phyloP scores from a whole-genome alignment of 257 asterid species.

The Petunia secreta region DNA sequence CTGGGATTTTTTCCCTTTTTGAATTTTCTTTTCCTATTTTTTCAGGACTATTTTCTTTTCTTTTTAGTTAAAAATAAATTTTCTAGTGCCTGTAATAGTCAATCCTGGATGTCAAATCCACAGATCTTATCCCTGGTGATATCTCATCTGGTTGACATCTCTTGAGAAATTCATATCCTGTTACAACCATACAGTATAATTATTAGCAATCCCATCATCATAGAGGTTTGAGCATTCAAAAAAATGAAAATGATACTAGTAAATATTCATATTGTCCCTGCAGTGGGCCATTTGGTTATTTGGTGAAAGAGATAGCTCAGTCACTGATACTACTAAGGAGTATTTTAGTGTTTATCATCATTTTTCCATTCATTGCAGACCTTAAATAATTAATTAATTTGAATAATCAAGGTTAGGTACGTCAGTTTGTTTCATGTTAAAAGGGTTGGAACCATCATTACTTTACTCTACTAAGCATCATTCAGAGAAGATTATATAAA shows the following conservation, averaged over 20 bases:
- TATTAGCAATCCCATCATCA: conserved; percentile 35
- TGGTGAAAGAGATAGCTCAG: conserved; percentile 23
- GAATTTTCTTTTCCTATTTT: not conserved
- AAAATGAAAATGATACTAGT: not conserved
- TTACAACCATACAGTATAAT: conserved; percentile 40
- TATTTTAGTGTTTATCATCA: not conserved
- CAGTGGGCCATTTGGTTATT: conserved; percentile 36
- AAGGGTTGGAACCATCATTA: not conserved
- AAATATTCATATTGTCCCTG: not conserved
- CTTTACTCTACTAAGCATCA: not conserved
- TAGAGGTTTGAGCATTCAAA: conserved; percentile 25
- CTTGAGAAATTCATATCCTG: conserved; percentile 79
- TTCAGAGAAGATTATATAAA: not conserved
- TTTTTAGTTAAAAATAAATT: not conserved
- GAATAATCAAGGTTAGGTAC: not conserved
- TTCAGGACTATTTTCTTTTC: not conserved
- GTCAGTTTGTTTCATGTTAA: conserved; percentile 11
- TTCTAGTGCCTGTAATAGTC: conserved; percentile 39
- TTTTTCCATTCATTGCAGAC: not conserved
- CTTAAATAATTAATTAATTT: not conserved
- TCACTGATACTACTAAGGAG: not conserved
- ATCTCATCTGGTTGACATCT: conserved; percentile 52
- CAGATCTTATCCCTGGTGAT: conserved; percentile 76
- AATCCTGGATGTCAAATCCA: conserved; percentile 62
- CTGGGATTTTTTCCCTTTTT: conserved; percentile 48